Evolutionary conservation across 768 basidiomycete species (phyloP).

Genomic region (Omphalotus guepiniiformis): DNA sequence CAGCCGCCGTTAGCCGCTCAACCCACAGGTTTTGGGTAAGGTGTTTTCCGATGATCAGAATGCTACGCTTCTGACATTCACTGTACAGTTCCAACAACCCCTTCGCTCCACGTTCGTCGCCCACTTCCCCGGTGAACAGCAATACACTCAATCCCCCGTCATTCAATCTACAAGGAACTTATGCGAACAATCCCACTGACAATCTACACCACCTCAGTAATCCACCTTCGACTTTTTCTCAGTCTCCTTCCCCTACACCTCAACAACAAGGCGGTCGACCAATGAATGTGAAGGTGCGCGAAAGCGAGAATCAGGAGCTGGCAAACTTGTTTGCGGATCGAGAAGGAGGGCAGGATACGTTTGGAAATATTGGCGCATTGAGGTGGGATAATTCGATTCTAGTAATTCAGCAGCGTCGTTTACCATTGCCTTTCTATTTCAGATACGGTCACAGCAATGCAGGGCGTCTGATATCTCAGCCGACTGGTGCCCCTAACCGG

Average conservation of each 20-base stretch:
- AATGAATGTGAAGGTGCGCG: constrained; percentile 38
- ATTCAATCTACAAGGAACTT: constrained; percentile 72
- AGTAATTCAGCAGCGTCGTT: background rate
- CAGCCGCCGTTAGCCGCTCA: constrained; percentile 46
- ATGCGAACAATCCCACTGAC: constrained; percentile 42
- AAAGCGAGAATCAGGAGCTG: constrained; percentile 72
- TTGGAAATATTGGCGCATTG: constrained; percentile 81
- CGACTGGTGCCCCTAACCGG: constrained; percentile 35
- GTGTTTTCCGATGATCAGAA: constrained; percentile 8
- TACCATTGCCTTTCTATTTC: constrained; percentile 45
- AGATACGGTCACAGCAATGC: constrained; percentile 61
- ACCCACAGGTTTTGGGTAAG: constrained; percentile 75
- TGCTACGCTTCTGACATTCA: constrained; percentile 17
- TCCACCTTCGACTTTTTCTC: constrained; percentile 40
- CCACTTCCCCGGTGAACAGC: constrained; percentile 27
- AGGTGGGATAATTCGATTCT: constrained; percentile 41
- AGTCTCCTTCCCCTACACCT: constrained; percentile 39
- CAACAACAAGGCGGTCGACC: constrained; percentile 28
- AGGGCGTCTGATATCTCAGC: constrained; percentile 42
- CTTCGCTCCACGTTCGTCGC: constrained; percentile 59
- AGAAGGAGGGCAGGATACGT: constrained; percentile 93
- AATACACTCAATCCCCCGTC: constrained; percentile 34
- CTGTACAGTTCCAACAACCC: constrained; percentile 86
- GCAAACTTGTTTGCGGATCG: constrained; percentile 81
- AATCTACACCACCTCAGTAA: constrained; percentile 19